A percentile compares a stretch with the other conserved stretches of the same genome.
Evolutionary conservation across 306 rosid genomes (phyloP).

Genomic region (Begonia loranthoides): DNA sequence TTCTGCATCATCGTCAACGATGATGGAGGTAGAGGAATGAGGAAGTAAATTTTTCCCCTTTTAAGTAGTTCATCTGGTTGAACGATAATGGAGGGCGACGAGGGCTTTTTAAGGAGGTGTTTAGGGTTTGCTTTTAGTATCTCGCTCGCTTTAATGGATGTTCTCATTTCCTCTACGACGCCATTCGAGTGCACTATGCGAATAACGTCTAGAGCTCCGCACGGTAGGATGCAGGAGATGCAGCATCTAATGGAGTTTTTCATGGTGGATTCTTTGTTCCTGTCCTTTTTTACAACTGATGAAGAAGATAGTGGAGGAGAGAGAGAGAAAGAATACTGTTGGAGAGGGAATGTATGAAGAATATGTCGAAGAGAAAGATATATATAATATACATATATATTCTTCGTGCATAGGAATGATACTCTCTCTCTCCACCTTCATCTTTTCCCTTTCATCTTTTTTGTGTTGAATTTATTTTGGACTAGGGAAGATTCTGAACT

Average conservation of each 20-base stretch:
- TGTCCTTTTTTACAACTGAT: conserved; percentile 1
- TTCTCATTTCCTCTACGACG: conserved; percentile 69
- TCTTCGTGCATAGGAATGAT: no score
- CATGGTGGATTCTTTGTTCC: conserved; percentile 19
- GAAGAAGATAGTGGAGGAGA: conserved; percentile 9
- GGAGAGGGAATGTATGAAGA: neutral
- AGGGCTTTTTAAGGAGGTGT: conserved; percentile 76
- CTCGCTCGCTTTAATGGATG: conserved; percentile 55
- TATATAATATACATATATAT: no score
- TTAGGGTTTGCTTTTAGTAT: conserved; percentile 80
- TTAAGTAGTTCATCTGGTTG: conserved; percentile 87
- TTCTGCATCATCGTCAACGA: conserved; percentile 15
- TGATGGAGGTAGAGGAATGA: conserved; percentile 45
- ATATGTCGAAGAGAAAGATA: no score
- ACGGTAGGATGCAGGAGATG: conserved; percentile 95
- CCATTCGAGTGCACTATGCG: conserved; percentile 85
- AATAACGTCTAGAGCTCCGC: conserved; percentile 83
- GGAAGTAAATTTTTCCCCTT: conserved; percentile 97
- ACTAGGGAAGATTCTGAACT: no score
- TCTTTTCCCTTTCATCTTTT: no score
- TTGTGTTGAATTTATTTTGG: no score
- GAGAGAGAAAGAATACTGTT: neutral
- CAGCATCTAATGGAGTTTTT: conserved; percentile 74
- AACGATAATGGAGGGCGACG: conserved; percentile 43
- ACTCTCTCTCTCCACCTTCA: no score